Evolutionary conservation across 140 eudicot species (phyloP), one percentile per base, ranked within the genome.

Genomic region (Artemisia princeps): DNA sequence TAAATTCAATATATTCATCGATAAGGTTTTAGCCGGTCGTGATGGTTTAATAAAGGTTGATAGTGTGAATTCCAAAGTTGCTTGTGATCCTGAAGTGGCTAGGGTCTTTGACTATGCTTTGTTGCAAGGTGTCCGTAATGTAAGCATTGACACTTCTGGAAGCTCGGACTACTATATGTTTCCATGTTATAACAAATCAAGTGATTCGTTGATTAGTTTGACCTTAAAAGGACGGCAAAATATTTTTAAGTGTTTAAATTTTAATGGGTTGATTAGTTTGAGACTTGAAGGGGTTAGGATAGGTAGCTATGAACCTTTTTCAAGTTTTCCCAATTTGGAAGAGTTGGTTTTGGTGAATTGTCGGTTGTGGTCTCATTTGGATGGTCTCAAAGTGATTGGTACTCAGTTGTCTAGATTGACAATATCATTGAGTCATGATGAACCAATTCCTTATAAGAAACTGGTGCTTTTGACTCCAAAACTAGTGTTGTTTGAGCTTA

Each of bases 311-410:
- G 72, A 72, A 10, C 66, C 77, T 0, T 72, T 72, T 55, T 64
- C 72, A 14, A 10, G 72, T 45, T 72, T 72, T 15, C 72, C 66
- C 13, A 72, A 55, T 24, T 64, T 72, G 44, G 55, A 56, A 8
- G 17, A 72, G 52, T 72, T 72, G 77, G 24, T 44, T 72, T 33
- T 73, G 67, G 72, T 73, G 61, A 73, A 73, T 14, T 73, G 78
- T n/a, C 64, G 57, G 58, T 7, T 73, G 50, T 9, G 6, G n/a
- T 9, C 2, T 65, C 53, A 49, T 56, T 64, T 55, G 49, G 20
- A 3, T 56, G 72, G 0, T 33, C 16, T 72, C 20, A 49, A 56
- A 44, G 71, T 72, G 60, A 26, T 45, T 24, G 77, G 42, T 56
- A 24, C 26, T 30, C 51, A 13, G 72, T 9, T 72, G 50, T 11